phyloP scores from a whole-genome alignment of 164 flowering plant species.

The Malania oleifera region DNA sequence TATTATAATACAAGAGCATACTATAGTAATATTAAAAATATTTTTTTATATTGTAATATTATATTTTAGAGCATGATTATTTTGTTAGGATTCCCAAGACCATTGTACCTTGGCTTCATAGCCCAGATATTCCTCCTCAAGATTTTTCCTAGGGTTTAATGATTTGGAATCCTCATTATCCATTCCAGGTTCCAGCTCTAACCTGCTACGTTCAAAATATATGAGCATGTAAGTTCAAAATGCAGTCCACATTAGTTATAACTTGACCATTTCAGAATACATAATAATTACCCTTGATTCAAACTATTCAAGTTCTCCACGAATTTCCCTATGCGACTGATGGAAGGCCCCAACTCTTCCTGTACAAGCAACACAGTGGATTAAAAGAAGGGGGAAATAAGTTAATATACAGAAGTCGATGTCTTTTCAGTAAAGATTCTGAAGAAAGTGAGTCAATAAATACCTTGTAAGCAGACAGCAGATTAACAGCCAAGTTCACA shows the following conservation, averaged over 20 bases:
- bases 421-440: not conserved
- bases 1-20: no score
- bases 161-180: constrained; percentile 37
- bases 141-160: constrained; percentile 53
- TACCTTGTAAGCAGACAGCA: constrained; percentile 62
- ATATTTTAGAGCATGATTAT: no score
- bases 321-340: constrained; percentile 50
- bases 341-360: constrained; percentile 65
- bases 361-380: constrained; percentile 21
- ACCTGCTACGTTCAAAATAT: constrained; percentile 34
- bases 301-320: constrained; percentile 71
- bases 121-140: constrained; percentile 79
- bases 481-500: constrained; percentile 45
- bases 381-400: not conserved
- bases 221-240: not conserved
- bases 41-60: no score
- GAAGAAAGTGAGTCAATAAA: not conserved
- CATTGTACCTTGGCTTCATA: constrained; percentile 80
- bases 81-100: no score
- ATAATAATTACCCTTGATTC: constrained; percentile 49
- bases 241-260: not conserved
- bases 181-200: constrained; percentile 24
- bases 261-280: constrained; percentile 3
- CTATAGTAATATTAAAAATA: no score
- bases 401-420: not conserved